These are phyloP conservation scores for Oryza brachyantha DNA, from an alignment of 176 grass and related monocot species.

Conservation along the genomic window DNA sequence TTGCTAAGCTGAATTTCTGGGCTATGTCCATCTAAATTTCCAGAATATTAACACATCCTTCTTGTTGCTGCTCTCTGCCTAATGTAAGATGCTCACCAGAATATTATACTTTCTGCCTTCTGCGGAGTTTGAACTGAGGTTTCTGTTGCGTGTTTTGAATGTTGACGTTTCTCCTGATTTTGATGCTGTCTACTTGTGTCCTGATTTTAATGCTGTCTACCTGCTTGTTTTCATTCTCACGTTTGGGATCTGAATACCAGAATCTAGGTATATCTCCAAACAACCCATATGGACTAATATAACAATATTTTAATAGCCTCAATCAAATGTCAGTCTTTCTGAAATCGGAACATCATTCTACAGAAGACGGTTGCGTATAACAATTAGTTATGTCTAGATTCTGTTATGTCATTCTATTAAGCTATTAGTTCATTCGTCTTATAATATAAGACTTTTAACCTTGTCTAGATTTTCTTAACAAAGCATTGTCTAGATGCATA, in stretches of 20 bases:
- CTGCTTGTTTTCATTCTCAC: slow-evolving; percentile 29
- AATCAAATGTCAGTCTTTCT: not conserved
- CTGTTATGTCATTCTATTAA: not conserved
- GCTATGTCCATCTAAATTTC: not conserved
- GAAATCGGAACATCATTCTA: not conserved
- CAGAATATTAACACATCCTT: not conserved
- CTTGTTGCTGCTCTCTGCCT: not conserved
- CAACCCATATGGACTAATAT: not conserved
- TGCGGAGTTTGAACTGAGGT: not conserved
- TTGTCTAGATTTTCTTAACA: too few species aligned
- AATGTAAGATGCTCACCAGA: not conserved
- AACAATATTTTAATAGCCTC: slow-evolving; percentile 18
- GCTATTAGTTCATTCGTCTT: too few species aligned
- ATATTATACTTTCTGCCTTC: not conserved
- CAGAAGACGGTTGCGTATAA: too few species aligned
- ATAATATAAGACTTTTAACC: too few species aligned
- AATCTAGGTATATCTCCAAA: slow-evolving; percentile 8
- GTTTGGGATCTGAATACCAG: slow-evolving; percentile 17
- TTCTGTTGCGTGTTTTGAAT: slow-evolving; percentile 15
- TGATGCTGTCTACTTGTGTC: not conserved
- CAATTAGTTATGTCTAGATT: too few species aligned
- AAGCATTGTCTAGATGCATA: too few species aligned
- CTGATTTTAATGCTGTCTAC: not conserved
- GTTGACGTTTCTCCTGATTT: not conserved
- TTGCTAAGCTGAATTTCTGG: not conserved